These are phyloP conservation scores for Silene vulgaris DNA, from an alignment of 179 eudicot species.

Conservation along the genomic window DNA sequence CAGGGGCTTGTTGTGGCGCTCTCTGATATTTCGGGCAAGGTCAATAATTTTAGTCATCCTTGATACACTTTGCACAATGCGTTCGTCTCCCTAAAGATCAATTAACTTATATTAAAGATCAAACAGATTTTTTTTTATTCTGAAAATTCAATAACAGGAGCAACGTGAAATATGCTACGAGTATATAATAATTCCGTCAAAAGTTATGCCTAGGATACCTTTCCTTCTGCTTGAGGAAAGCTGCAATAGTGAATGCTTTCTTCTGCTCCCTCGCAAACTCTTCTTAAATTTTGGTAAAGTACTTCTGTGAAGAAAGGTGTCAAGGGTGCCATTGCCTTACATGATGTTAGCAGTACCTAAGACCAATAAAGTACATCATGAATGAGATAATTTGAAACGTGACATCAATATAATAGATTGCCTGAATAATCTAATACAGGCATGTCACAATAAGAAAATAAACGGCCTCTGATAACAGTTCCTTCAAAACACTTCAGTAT, in stretches of 20 bases:
- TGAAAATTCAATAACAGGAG: neutral
- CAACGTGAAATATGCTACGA: neutral
- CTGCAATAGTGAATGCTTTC: slow-evolving; percentile 88
- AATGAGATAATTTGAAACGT: slow-evolving; percentile 3
- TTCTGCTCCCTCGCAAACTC: slow-evolving; percentile 58
- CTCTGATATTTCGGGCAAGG: slow-evolving; percentile 90
- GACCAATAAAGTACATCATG: slow-evolving; percentile 13
- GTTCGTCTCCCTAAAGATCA: slow-evolving; percentile 60
- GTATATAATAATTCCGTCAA: neutral
- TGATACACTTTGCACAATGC: slow-evolving; percentile 87
- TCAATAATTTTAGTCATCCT: slow-evolving; percentile 91
- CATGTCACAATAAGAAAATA: neutral
- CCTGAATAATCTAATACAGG: neutral
- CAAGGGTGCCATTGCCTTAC: slow-evolving; percentile 94
- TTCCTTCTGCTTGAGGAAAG: slow-evolving; percentile 79
- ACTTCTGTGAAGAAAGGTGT: slow-evolving; percentile 95
- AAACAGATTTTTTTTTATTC: neutral
- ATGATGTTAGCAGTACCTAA: slow-evolving; percentile 79
- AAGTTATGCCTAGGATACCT: slow-evolving; percentile 35
- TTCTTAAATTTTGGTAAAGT: slow-evolving; percentile 80
- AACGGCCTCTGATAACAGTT: neutral
- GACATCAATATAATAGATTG: neutral
- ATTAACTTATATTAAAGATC: slow-evolving; percentile 1
- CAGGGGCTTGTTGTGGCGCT: slow-evolving; percentile 91
- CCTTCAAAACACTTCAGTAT: neutral